A percentile compares a stretch with the other conserved stretches of the same genome.
Conservation (phyloP, 441 rosid species). For the Brassica hybrid region DNA sequence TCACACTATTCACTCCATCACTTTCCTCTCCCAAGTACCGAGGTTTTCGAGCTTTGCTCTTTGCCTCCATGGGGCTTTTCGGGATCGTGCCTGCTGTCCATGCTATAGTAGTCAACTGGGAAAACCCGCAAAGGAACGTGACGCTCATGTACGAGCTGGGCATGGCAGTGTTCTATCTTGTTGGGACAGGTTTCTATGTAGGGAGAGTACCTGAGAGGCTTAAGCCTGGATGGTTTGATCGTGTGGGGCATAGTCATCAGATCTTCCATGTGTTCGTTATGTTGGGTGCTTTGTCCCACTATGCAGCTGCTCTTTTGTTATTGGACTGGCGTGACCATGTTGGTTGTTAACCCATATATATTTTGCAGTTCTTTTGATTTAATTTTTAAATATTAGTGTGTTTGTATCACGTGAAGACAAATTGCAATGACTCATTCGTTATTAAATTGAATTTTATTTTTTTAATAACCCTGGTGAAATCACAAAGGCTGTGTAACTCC, state of each 20-base stretch:
- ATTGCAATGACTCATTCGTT: conserved; percentile 25
- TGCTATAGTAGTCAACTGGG: conserved; percentile 68
- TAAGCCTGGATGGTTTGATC: conserved; percentile 81
- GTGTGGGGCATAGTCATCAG: conserved; percentile 85
- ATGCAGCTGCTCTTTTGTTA: conserved; percentile 72
- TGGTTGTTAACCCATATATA: conserved; percentile 45
- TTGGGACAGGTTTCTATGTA: conserved; percentile 73
- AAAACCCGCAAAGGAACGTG: conserved; percentile 60
- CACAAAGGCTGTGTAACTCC: no score
- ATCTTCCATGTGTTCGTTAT: conserved; percentile 82
- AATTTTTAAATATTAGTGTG: neutral
- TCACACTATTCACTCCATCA: conserved; percentile 67
- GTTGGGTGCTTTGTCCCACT: conserved; percentile 86
- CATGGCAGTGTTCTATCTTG: conserved; percentile 77
- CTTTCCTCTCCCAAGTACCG: conserved; percentile 63
- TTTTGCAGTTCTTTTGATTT: neutral
- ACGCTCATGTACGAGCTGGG: conserved; percentile 67
- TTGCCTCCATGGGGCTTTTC: conserved; percentile 74
- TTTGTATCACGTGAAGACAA: conserved; percentile 18
- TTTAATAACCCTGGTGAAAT: no score
- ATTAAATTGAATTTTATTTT: no score
- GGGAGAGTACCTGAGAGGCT: conserved; percentile 73
- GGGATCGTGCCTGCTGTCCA: conserved; percentile 78
- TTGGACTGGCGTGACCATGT: conserved; percentile 71
- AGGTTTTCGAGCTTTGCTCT: conserved; percentile 64